phyloP scores from a whole-genome alignment of 108 stramenopile species.

The Bacterosira constricta region DNA sequence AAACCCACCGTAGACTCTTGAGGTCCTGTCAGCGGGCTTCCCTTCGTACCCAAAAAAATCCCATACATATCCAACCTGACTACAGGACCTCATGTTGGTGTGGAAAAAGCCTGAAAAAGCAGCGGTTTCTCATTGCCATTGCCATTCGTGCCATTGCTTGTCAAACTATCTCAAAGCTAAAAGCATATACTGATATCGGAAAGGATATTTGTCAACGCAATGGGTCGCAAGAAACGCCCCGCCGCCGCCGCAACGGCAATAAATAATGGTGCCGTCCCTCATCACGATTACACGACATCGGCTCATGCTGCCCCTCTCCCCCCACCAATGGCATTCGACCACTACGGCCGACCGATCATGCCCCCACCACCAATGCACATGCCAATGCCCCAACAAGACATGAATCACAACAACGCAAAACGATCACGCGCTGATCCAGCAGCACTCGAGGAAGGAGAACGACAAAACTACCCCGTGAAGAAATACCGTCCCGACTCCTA shows the following conservation, averaged over 20 bases:
- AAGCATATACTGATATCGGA: no score
- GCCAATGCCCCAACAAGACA: background rate
- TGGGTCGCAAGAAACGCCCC: conserved; percentile 69
- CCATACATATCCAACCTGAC: no score
- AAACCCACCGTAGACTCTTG: no score
- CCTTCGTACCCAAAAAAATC: no score
- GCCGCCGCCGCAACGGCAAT: conserved; percentile 7
- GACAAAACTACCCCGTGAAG: conserved; percentile 69
- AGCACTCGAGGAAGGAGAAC: conserved; percentile 4
- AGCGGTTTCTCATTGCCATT: no score
- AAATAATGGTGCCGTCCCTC: background rate
- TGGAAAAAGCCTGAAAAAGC: no score
- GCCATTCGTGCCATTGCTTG: no score
- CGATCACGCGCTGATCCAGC: background rate
- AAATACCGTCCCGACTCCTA: conserved; percentile 81
- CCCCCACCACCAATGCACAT: conserved; percentile 11
- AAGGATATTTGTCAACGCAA: no score
- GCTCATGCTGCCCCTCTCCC: background rate
- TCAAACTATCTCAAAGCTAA: no score
- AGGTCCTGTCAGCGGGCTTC: no score
- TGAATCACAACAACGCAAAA: background rate
- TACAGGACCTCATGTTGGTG: no score
- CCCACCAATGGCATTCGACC: conserved; percentile 16
- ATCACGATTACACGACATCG: background rate
- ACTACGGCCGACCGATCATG: conserved; percentile 18